These are phyloP conservation scores for Fusarium abutilonis DNA, from an alignment of 2,329 filamentous ascomycete species.

Conservation along the genomic window DNA sequence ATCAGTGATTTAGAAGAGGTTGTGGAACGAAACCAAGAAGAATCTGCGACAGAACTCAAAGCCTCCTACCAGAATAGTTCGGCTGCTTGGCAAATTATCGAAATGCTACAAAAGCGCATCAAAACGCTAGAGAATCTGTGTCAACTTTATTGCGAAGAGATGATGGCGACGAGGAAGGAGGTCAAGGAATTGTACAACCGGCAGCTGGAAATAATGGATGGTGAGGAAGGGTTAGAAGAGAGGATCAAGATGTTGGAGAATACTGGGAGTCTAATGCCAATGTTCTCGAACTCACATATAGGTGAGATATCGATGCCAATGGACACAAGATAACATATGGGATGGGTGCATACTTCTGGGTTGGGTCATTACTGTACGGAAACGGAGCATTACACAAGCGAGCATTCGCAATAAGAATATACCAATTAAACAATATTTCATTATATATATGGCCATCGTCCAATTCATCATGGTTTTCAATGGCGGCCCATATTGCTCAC, in stretches of 20 bases:
- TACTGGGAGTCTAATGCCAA: not conserved
- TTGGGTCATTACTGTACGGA: not conserved
- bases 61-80: slow-evolving; percentile 25
- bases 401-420: too few species aligned
- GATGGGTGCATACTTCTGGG: not conserved
- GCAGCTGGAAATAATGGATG: slow-evolving; percentile 23
- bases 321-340: not conserved
- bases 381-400: not conserved
- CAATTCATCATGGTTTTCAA: too few species aligned
- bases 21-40: slow-evolving; percentile 14
- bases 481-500: too few species aligned
- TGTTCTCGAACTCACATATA: not conserved
- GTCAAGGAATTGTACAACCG: slow-evolving; percentile 16
- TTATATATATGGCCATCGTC: too few species aligned
- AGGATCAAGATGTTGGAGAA: slow-evolving; percentile 12
- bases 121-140: slow-evolving; percentile 16
- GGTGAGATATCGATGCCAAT: not conserved
- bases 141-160: slow-evolving; percentile 4
- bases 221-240: slow-evolving; percentile 21
- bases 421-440: too few species aligned
- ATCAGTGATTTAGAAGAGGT: slow-evolving; percentile 14
- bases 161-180: not conserved
- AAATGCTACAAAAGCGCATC: slow-evolving; percentile 5
- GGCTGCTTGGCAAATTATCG: slow-evolving; percentile 18
- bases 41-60: not conserved